Evolutionary conservation across 202 grass and related monocot species (phyloP), one percentile per base, ranked within the genome.

Genomic region (Dendrocalamus latiflorus): DNA sequence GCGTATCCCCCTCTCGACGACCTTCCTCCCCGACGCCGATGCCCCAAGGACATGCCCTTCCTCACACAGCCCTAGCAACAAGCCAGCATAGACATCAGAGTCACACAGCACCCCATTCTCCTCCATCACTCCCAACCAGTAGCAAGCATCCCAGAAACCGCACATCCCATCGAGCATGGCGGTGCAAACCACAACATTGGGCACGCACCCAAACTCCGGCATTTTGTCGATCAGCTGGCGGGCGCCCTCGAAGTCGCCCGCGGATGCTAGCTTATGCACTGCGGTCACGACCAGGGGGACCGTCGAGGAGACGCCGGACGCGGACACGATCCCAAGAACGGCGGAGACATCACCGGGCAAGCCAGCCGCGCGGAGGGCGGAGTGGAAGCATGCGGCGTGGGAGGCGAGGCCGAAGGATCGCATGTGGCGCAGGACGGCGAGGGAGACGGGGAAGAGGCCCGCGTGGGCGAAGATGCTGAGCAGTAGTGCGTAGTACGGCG

Each of bases 261-360:
- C 48, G 21, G 44, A 54, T 1, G 90, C 84, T 45, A 95, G 72
- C 37, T 86, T 88, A 76, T 90, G 92, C 69, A 94, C 90, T 25
- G 75, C 82, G 24, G 77, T 77, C 9, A 94, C 92, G 54, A 91
- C 87, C 12, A 91, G 77, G 21, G 82, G 84, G 21, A 87, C 54
- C 28, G 90, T 91, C 4, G 88, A 86, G 50, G 50, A 68, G 77
- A 87, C 65, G 41, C 77, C 61, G 26, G 77, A 82, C 33, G 10
- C 72, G 13, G 75, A 88, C 92, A 98, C 93, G 50, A 90, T 86
- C n/a, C n/a, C n/a, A n/a, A n/a, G n/a, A n/a, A n/a, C n/a, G n/a
- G n/a, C n/a, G n/a, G n/a, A n/a, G n/a, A n/a, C n/a, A n/a, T n/a
- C n/a, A n/a, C n/a, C n/a, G n/a, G n/a, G n/a, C n/a, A n/a, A n/a